Conservation (phyloP, 345 rosid genomes). For the Eucalyptus polybractea region DNA sequence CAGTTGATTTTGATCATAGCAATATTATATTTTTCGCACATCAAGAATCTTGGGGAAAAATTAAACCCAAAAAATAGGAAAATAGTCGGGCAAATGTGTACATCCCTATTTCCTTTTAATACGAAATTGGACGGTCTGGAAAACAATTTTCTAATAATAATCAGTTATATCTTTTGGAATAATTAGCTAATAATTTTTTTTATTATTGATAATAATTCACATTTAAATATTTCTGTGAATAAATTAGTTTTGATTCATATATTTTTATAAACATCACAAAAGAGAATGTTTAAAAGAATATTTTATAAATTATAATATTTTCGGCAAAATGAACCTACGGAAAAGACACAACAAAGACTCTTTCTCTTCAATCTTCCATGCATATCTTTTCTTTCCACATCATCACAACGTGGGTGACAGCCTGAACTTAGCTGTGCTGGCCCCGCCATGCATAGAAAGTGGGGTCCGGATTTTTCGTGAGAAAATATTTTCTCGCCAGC, state of each 20-base stretch:
- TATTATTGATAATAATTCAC: too few relatives aligned
- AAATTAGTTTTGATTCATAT: neutral
- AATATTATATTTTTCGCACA: neutral
- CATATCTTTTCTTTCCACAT: neutral
- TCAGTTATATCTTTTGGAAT: too few relatives aligned
- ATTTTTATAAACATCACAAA: neutral
- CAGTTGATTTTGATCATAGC: neutral
- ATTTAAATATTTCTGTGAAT: neutral
- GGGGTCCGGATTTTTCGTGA: neutral
- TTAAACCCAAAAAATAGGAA: neutral
- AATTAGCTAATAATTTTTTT: too few relatives aligned
- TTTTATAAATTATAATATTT: too few relatives aligned
- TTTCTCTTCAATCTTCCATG: neutral
- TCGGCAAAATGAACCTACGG: rapidly evolving
- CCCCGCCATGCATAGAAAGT: neutral
- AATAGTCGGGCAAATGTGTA: neutral
- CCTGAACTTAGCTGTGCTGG: neutral
- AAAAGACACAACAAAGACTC: neutral
- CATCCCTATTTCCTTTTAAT: too few relatives aligned
- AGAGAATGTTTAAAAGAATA: neutral
- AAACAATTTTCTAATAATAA: too few relatives aligned
- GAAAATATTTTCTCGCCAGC: neutral
- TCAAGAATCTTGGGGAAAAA: neutral
- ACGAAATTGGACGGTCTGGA: rapidly evolving
- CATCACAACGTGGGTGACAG: neutral